A percentile compares a stretch with the other conserved stretches of the same genome.
These are phyloP conservation scores for Pseudopyrenochaeta lycopersici DNA, from an alignment of 2,329 filamentous ascomycete genomes.

Conservation along the genomic window DNA sequence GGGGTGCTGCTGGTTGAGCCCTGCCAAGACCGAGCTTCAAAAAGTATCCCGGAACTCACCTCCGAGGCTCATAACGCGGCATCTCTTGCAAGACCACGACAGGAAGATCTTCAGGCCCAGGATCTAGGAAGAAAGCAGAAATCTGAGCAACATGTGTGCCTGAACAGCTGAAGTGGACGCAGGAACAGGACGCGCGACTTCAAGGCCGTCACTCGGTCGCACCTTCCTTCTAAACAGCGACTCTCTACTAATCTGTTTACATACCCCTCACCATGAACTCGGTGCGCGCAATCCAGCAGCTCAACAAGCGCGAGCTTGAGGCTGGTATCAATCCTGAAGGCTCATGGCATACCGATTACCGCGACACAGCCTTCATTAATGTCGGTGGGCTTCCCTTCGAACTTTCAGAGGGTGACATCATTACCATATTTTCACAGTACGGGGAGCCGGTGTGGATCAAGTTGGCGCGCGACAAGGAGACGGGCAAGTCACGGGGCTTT, in stretches of 20 bases:
- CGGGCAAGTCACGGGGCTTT: slow-evolving; percentile 93
- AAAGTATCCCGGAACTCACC: slow-evolving; percentile 18
- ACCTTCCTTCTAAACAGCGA: slow-evolving; percentile 7
- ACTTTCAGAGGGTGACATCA: slow-evolving; percentile 91
- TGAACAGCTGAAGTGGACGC: neutral
- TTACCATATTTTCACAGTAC: slow-evolving; percentile 96
- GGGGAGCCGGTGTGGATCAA: slow-evolving; percentile 95
- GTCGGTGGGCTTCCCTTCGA: slow-evolving; percentile 94
- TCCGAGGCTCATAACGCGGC: neutral
- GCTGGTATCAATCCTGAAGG: slow-evolving; percentile 84
- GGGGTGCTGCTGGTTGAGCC: slow-evolving; percentile 28
- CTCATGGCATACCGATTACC: slow-evolving; percentile 97
- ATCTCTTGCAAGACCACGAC: neutral
- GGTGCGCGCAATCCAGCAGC: slow-evolving; percentile 88
- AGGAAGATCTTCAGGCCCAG: no score
- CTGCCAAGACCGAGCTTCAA: slow-evolving; percentile 44
- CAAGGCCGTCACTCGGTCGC: neutral
- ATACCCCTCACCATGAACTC: slow-evolving; percentile 77
- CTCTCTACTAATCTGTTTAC: neutral
- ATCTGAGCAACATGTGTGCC: neutral
- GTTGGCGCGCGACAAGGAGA: slow-evolving; percentile 92
- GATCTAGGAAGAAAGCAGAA: neutral
- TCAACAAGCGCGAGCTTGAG: slow-evolving; percentile 95
- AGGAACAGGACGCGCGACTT: neutral
- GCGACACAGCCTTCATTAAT: slow-evolving; percentile 95